Percentiles rank a stretch among this genome's conserved stretches.
Conservation (phyloP, 352 stramenopile species). For the Phytophthora hibernalis region DNA sequence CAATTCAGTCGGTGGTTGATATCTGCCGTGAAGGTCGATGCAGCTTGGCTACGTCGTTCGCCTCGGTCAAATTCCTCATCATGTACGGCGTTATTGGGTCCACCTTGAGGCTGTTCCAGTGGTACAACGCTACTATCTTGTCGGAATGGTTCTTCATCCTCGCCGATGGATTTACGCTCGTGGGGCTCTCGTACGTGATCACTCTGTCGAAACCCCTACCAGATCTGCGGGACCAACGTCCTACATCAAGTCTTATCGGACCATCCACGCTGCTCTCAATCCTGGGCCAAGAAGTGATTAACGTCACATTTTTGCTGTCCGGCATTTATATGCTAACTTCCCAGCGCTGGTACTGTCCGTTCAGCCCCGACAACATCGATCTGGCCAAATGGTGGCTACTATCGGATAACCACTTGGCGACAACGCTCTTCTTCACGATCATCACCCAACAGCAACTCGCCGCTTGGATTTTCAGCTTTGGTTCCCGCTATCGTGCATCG, state of each 20-base stretch:
- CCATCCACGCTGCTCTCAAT: constrained; percentile 49
- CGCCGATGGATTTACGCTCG: constrained; percentile 64
- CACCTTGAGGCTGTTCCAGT: constrained; percentile 67
- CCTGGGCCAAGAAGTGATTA: constrained; percentile 56
- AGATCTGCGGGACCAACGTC: constrained; percentile 33
- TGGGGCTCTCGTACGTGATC: constrained; percentile 74
- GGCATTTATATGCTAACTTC: constrained; percentile 31
- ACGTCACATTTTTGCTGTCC: constrained; percentile 54
- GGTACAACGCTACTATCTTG: constrained; percentile 73
- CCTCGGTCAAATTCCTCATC: constrained; percentile 87
- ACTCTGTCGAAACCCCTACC: constrained; percentile 59
- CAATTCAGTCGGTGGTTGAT: constrained; percentile 77
- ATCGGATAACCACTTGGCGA: constrained; percentile 44
- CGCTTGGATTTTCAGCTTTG: constrained; percentile 44
- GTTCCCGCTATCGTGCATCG: constrained; percentile 41
- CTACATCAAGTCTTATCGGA: constrained; percentile 66
- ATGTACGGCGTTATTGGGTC: constrained; percentile 87
- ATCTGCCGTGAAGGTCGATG: constrained; percentile 85
- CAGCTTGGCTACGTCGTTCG: constrained; percentile 81
- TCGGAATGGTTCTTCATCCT: constrained; percentile 76
- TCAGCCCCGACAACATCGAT: constrained; percentile 39
- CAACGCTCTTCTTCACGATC: constrained; percentile 42
- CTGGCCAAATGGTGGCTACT: constrained; percentile 51
- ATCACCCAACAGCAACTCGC: constrained; percentile 37
- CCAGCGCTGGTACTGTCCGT: constrained; percentile 43